Conservation (phyloP, 2,329 filamentous ascomycete species). For the Teratosphaeria nubilosa region DNA sequence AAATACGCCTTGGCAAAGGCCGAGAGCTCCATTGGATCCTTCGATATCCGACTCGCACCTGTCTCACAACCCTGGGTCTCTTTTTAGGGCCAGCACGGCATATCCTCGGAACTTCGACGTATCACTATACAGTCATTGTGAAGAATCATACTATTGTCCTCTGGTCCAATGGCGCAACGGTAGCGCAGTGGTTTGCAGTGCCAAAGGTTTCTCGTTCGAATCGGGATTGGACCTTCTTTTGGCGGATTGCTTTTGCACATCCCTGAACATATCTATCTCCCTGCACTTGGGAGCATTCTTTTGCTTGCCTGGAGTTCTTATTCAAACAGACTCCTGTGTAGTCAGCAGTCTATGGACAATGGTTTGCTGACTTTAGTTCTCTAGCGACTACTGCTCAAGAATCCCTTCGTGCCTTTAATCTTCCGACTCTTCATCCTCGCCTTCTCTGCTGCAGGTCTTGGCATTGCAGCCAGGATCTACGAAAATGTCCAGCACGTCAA, state of each 20-base stretch:
- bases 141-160: neutral
- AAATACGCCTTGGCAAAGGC: neutral
- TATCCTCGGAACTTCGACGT: neutral
- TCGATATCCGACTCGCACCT: neutral
- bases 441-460: conserved; percentile 74
- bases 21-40: neutral
- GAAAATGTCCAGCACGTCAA: conserved; percentile 33
- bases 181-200: neutral
- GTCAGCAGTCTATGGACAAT: neutral
- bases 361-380: neutral
- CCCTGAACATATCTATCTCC: conserved; percentile 3
- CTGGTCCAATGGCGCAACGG: conserved; percentile 1
- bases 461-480: conserved; percentile 66
- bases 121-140: neutral
- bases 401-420: conserved; percentile 73
- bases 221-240: neutral
- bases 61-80: neutral
- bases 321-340: neutral
- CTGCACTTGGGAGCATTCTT: neutral
- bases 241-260: neutral
- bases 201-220: conserved; percentile 1
- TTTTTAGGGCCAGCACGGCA: neutral
- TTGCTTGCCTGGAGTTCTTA: neutral
- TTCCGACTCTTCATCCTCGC: conserved; percentile 74
- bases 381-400: conserved; percentile 57